Evolutionary conservation across 495 filamentous ascomycete species (phyloP).

Genomic region (Aspergillus diversus): DNA sequence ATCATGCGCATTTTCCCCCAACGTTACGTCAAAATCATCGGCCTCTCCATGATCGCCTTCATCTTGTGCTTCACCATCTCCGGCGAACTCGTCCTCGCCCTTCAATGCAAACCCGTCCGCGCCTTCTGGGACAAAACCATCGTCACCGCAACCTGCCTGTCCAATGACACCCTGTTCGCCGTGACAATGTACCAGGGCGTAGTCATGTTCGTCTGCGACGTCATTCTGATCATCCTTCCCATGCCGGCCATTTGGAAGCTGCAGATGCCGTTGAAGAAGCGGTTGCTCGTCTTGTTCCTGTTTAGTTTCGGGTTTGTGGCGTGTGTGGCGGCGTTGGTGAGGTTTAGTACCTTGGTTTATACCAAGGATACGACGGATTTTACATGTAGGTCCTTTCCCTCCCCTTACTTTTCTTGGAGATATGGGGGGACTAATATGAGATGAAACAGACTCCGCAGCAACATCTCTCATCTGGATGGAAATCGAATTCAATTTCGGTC

Average conservation of each 20-base stretch:
- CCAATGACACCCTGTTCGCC: slow-evolving; percentile 16
- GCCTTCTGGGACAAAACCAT: slow-evolving; percentile 23
- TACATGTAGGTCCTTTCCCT: slow-evolving; percentile 7
- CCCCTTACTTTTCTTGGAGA: background rate
- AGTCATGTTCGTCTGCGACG: slow-evolving; percentile 47
- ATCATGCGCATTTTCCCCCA: slow-evolving; percentile 29
- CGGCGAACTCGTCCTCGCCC: slow-evolving; percentile 19
- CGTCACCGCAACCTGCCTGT: slow-evolving; percentile 17
- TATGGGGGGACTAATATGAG: background rate
- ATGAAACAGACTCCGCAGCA: slow-evolving; percentile 17
- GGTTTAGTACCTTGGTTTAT: slow-evolving; percentile 13
- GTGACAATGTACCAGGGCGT: slow-evolving; percentile 28
- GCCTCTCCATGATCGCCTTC: slow-evolving; percentile 21
- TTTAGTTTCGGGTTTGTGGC: slow-evolving; percentile 42
- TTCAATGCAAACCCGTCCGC: slow-evolving; percentile 26
- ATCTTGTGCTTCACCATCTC: slow-evolving; percentile 22
- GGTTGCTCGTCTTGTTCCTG: slow-evolving; percentile 52
- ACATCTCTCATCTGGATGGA: slow-evolving; percentile 28
- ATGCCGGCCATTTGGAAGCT: slow-evolving; percentile 48
- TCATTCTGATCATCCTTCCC: slow-evolving; percentile 54
- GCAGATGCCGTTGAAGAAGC: slow-evolving; percentile 47
- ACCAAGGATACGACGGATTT: slow-evolving; percentile 17
- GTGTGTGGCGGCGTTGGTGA: slow-evolving; percentile 12
- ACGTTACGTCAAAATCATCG: slow-evolving; percentile 13
- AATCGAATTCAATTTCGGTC: slow-evolving; percentile 25